phyloP scores from a whole-genome alignment of 306 rosid genomes.

The Glycine latifolia region DNA sequence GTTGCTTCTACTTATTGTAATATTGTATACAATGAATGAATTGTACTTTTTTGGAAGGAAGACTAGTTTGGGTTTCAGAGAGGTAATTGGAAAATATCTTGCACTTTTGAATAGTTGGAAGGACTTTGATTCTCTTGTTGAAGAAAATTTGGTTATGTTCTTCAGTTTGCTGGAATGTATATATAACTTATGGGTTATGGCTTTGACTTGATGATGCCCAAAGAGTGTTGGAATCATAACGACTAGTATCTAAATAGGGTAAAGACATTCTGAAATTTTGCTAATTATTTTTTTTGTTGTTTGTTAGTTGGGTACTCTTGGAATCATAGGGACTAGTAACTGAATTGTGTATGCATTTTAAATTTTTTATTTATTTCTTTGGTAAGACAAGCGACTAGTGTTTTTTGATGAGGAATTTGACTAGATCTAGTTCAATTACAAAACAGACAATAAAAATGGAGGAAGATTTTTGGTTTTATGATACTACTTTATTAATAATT shows the following conservation, averaged over 20 bases:
- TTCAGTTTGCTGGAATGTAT: neutral
- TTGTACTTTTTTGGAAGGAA: neutral
- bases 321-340: neutral
- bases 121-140: neutral
- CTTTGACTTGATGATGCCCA: neutral
- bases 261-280: too few species aligned
- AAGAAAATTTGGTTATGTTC: neutral
- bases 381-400: too few species aligned
- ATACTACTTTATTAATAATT: too few species aligned
- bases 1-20: slow-evolving; percentile 20
- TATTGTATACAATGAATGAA: neutral
- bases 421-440: too few species aligned
- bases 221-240: neutral
- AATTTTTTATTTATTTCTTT: neutral
- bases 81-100: neutral
- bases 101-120: neutral
- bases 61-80: neutral
- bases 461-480: too few species aligned
- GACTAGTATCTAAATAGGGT: neutral
- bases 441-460: too few species aligned
- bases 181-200: neutral
- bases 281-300: neutral
- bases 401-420: too few species aligned
- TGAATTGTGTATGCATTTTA: neutral
- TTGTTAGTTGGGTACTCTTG: neutral